A percentile compares a stretch with the other conserved stretches of the same genome.
Conservation (phyloP, 768 basidiomycete genomes). For the Panus rudis region DNA sequence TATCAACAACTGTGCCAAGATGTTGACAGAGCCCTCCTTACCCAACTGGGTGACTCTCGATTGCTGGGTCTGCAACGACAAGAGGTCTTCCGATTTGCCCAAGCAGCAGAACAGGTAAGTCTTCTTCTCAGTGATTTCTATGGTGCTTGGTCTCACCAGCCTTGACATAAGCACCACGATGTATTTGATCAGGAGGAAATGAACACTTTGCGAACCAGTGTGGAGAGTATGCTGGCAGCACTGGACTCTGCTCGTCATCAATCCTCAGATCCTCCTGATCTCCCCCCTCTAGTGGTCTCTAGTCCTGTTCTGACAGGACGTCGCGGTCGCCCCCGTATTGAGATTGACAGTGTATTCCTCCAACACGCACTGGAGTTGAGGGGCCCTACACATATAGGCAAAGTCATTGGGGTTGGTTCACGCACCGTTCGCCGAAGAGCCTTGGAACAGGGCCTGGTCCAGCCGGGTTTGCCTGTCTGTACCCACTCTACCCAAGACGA, state of each 20-base stretch:
- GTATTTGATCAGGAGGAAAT: background rate
- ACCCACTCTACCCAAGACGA: conserved; percentile 7
- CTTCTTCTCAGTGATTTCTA: too few relatives aligned
- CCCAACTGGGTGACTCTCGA: too few relatives aligned
- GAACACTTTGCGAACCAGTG: background rate
- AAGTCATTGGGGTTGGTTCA: too few relatives aligned
- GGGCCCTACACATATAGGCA: conserved; percentile 15
- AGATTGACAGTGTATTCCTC: conserved; percentile 23
- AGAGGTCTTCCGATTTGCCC: too few relatives aligned
- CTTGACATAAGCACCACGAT: too few relatives aligned
- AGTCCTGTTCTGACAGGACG: conserved; percentile 4
- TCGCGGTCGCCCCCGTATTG: conserved; percentile 20
- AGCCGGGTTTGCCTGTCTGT: conserved; percentile 14
- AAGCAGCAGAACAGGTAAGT: too few relatives aligned
- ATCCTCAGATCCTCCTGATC: background rate
- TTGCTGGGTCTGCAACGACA: too few relatives aligned
- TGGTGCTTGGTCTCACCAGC: too few relatives aligned
- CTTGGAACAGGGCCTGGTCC: conserved; percentile 12
- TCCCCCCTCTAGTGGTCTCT: background rate
- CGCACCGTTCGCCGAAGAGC: conserved; percentile 16
- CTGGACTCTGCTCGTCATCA: background rate
- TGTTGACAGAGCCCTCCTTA: too few relatives aligned
- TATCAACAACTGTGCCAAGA: too few relatives aligned
- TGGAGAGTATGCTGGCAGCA: background rate
- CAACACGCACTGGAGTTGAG: conserved; percentile 14